Base-by-base conservation (phyloP, 2,329 filamentous ascomycete genomes). In the Mollisia scopiformis region DNA sequence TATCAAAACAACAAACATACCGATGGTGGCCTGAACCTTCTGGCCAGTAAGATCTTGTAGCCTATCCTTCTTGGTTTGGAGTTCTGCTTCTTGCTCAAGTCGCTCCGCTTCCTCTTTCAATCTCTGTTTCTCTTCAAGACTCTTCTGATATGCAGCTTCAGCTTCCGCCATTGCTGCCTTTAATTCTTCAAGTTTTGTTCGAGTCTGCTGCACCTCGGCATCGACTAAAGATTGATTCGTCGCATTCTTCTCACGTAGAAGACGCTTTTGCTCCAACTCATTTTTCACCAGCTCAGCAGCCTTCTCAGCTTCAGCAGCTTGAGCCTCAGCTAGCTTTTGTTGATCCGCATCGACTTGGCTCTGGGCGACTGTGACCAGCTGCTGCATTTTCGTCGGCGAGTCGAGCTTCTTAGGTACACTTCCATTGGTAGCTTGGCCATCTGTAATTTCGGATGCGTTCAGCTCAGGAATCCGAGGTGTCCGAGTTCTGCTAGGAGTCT, bases 21-120 rank as follows among this genome's bases (percentile, higher is more conserved):
- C 64, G 55, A 52, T 43, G 37, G 41, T 65, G 37, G 55, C 63
- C n/a, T 63, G 59, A 41, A 64, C 59, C 31, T 69, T 66, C 59
- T 74, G 67, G 37, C 33, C 52, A 10, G 63, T 68, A 28, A 75
- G 62, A 37, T 68, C 65, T 28, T 69, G 62, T 6, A 75, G 61
- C 61, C 74, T 73, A 37, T 73, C 71, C 59, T 72, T 74, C 46
- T 76, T 60, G 27, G 62, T 68, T 30, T 73, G 70, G 16, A 75
- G 69, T 53, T 75, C 74, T n/a, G 72, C 69, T 53, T 76, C 74
- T 55, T 69, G 64, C 2, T 66, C 63, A 47, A 75, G 66, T 43
- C 67, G 68, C 49, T 72, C 70, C 63, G 72, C 72, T 59, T 75
- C 73, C 33, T 75, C 73, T 5, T 69, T 68, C 33, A 74, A 58